A percentile compares a stretch with the other conserved stretches of the same genome.
These are phyloP conservation scores for Ophiocordyceps camponoti-rufipedis DNA, from an alignment of 2,329 filamentous ascomycete genomes.

Conservation along the genomic window DNA sequence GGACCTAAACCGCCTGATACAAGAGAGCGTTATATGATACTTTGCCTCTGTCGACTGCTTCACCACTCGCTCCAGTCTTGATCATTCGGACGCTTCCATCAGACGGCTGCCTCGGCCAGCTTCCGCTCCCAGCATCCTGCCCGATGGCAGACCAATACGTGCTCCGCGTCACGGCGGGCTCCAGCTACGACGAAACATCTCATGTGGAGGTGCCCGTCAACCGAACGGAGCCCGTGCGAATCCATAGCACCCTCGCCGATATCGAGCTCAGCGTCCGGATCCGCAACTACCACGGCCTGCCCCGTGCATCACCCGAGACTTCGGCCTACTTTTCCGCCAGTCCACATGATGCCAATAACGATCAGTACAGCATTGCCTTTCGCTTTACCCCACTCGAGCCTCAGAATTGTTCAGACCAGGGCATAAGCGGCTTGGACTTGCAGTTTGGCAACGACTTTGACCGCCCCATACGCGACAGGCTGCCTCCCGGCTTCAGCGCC, in stretches of 20 bases:
- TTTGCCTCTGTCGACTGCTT: no score
- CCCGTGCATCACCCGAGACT: constrained; percentile 45
- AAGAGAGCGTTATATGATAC: background rate
- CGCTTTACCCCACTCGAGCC: constrained; percentile 51
- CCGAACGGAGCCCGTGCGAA: constrained; percentile 36
- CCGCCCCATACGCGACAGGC: constrained; percentile 64
- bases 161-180: constrained; percentile 65
- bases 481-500: constrained; percentile 73
- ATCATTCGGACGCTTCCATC: background rate
- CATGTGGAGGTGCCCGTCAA: constrained; percentile 67
- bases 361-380: constrained; percentile 76
- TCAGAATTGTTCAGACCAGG: constrained; percentile 6
- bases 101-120: background rate
- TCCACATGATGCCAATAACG: constrained; percentile 44
- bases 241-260: constrained; percentile 46
- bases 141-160: constrained; percentile 52
- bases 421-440: constrained; percentile 52
- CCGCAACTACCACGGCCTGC: constrained; percentile 49
- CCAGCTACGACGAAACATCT: constrained; percentile 52
- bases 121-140: background rate
- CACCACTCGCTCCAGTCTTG: no score
- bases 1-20: no score
- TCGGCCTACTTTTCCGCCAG: constrained; percentile 61
- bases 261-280: constrained; percentile 60
- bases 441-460: constrained; percentile 96